Conservation (phyloP, 148 eudicot genomes). For the Dysphania ambrosioides region DNA sequence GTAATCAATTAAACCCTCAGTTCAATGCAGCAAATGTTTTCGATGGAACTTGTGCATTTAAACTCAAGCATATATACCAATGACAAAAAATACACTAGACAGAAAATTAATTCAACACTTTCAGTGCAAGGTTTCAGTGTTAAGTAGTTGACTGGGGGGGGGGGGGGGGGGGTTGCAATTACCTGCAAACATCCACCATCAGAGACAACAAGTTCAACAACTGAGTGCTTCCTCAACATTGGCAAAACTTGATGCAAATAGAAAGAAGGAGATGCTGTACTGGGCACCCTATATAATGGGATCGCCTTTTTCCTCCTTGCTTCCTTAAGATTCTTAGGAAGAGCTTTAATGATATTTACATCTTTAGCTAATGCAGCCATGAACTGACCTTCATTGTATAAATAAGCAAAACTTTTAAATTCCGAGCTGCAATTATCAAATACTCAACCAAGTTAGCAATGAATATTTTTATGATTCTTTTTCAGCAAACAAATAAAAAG, state of each 20-base stretch:
- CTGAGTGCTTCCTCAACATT: conserved; percentile 63
- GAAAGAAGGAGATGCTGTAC: conserved; percentile 60
- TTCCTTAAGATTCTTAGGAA: conserved; percentile 86
- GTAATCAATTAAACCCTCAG: background rate
- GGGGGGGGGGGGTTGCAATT: background rate
- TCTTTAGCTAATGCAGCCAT: conserved; percentile 70
- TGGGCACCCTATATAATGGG: conserved; percentile 63
- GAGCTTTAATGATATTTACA: conserved; percentile 67
- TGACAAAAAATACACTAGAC: background rate
- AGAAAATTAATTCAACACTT: background rate
- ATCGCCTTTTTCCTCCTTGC: conserved; percentile 72
- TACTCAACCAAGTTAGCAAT: background rate
- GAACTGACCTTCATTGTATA: conserved; percentile 87
- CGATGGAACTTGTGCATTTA: background rate
- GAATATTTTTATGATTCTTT: background rate
- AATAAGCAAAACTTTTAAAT: conserved; percentile 91
- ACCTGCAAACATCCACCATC: conserved; percentile 98
- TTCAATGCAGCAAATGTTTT: too few relatives aligned
- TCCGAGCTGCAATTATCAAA: conserved; percentile 50
- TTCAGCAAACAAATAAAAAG: background rate
- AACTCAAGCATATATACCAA: background rate
- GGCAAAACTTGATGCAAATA: conserved; percentile 80
- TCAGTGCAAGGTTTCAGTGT: background rate
- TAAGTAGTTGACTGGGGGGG: background rate
- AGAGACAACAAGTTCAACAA: conserved; percentile 68